A percentile compares a stretch with the other conserved stretches of the same genome.
phyloP scores from a whole-genome alignment of 805 yeast genomes.

The Metschnikowia henanensis region DNA sequence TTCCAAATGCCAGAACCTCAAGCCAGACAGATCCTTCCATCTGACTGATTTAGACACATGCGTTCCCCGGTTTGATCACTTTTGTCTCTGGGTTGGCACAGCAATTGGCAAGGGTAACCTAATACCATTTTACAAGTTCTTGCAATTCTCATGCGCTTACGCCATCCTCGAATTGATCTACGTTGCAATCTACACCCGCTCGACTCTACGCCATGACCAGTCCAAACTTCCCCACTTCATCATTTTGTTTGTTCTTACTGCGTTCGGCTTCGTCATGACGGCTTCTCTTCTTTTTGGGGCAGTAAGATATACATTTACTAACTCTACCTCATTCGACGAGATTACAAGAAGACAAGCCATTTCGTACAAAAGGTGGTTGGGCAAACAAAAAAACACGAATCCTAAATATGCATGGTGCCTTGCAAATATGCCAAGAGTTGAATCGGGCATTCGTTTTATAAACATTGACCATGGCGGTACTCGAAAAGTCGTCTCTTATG shows the following conservation, averaged over 20 bases:
- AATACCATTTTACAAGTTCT: slow-evolving; percentile 54
- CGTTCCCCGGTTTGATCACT: slow-evolving; percentile 80
- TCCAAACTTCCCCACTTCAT: slow-evolving; percentile 49
- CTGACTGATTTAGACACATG: slow-evolving; percentile 56
- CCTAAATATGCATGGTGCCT: slow-evolving; percentile 8
- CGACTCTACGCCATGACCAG: slow-evolving; percentile 20
- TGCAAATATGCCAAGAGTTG: slow-evolving; percentile 24
- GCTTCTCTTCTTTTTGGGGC: slow-evolving; percentile 44
- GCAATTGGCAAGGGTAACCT: slow-evolving; percentile 71
- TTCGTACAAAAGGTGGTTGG: slow-evolving; percentile 28
- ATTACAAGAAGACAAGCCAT: slow-evolving; percentile 35
- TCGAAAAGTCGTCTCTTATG: slow-evolving; percentile 38
- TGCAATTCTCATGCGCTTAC: slow-evolving; percentile 35
- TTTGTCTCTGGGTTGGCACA: slow-evolving; percentile 74
- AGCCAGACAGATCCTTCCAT: slow-evolving; percentile 70
- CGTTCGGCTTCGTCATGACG: slow-evolving; percentile 47
- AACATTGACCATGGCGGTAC: slow-evolving; percentile 35
- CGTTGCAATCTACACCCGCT: slow-evolving; percentile 24
- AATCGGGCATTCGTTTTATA: slow-evolving; percentile 42
- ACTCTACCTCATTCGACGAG: slow-evolving; percentile 63
- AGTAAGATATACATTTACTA: slow-evolving; percentile 42
- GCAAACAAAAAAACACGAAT: slow-evolving; percentile 1
- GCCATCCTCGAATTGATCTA: slow-evolving; percentile 31
- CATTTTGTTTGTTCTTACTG: slow-evolving; percentile 44
- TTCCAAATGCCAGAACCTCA: slow-evolving; percentile 60